A percentile compares a stretch with the other conserved stretches of the same genome.
phyloP scores from a whole-genome alignment of 1,284 basidiomycete genomes.

The Binderoboletus segoi region DNA sequence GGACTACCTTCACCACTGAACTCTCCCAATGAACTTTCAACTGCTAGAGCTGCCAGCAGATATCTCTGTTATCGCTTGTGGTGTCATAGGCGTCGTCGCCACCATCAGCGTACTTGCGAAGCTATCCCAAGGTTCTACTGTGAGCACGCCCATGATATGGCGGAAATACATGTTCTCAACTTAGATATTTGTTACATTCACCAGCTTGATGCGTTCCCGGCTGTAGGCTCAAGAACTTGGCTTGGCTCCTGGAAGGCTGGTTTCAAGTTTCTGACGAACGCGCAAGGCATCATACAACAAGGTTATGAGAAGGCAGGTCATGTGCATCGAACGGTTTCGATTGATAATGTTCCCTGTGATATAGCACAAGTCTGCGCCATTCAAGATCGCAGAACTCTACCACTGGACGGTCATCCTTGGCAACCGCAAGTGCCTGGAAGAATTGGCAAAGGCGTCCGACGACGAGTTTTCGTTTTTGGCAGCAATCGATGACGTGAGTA shows the following conservation, averaged over 20 bases:
- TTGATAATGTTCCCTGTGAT: neutral
- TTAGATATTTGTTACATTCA: neutral
- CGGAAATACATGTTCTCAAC: too few relatives aligned
- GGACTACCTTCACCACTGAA: too few relatives aligned
- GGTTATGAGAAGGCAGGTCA: constrained; percentile 24
- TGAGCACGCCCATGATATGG: too few relatives aligned
- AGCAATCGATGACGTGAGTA: constrained; percentile 6
- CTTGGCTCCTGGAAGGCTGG: constrained; percentile 23
- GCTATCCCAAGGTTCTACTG: too few relatives aligned
- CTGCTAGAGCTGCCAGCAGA: too few relatives aligned
- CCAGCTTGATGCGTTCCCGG: constrained; percentile 23
- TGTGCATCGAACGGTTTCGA: neutral
- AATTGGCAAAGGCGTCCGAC: constrained; percentile 43
- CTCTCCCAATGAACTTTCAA: too few relatives aligned
- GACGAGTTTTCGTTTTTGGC: constrained; percentile 24
- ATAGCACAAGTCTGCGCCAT: constrained; percentile 40
- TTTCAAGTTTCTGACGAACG: constrained; percentile 11
- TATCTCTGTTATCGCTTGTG: too few relatives aligned
- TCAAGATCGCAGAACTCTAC: constrained; percentile 43
- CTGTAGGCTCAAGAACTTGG: constrained; percentile 21
- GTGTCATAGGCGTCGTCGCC: too few relatives aligned
- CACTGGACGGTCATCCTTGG: constrained; percentile 46
- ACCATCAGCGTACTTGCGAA: too few relatives aligned
- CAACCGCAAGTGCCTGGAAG: constrained; percentile 40
- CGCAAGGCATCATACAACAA: constrained; percentile 16